phyloP scores from a whole-genome alignment of 805 yeast species.

The Pachysolen tannophilus region DNA sequence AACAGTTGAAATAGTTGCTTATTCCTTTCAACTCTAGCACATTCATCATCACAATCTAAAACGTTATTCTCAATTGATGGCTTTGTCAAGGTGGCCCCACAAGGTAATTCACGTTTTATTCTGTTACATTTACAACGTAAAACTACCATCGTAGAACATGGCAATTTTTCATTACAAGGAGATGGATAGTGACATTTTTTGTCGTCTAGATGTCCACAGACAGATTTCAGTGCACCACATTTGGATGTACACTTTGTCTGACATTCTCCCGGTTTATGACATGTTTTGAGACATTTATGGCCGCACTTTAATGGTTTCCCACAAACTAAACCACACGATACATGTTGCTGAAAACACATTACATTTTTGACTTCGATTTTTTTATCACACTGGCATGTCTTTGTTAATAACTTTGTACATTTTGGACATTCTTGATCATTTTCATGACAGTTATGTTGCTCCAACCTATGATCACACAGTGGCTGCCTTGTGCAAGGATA shows the following conservation, averaged over 20 bases:
- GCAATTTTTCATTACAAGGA: slow-evolving; percentile 41
- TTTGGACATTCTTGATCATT: slow-evolving; percentile 60
- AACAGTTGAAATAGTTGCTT: slow-evolving; percentile 58
- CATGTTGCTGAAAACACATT: slow-evolving; percentile 65
- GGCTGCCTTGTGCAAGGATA: slow-evolving; percentile 52
- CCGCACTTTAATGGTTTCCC: slow-evolving; percentile 40
- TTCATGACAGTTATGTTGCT: slow-evolving; percentile 71
- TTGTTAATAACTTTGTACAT: slow-evolving; percentile 57
- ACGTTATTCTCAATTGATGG: slow-evolving; percentile 27
- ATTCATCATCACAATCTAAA: slow-evolving; percentile 63
- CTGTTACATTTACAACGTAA: slow-evolving; percentile 64
- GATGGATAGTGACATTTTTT: slow-evolving; percentile 55
- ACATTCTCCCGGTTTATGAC: slow-evolving; percentile 59
- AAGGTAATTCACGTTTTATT: slow-evolving; percentile 34
- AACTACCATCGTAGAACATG: slow-evolving; percentile 43
- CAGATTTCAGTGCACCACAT: slow-evolving; percentile 46
- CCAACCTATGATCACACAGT: slow-evolving; percentile 65
- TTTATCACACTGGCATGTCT: slow-evolving; percentile 57
- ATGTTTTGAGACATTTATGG: slow-evolving; percentile 42
- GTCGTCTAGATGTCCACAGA: slow-evolving; percentile 70
- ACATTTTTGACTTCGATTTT: slow-evolving; percentile 43
- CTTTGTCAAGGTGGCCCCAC: slow-evolving; percentile 42
- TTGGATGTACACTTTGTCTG: slow-evolving; percentile 45
- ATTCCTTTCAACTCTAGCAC: slow-evolving; percentile 55
- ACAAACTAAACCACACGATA: slow-evolving; percentile 66